Conservation (phyloP, 148 eudicot genomes). For the Spergularia bocconei region DNA sequence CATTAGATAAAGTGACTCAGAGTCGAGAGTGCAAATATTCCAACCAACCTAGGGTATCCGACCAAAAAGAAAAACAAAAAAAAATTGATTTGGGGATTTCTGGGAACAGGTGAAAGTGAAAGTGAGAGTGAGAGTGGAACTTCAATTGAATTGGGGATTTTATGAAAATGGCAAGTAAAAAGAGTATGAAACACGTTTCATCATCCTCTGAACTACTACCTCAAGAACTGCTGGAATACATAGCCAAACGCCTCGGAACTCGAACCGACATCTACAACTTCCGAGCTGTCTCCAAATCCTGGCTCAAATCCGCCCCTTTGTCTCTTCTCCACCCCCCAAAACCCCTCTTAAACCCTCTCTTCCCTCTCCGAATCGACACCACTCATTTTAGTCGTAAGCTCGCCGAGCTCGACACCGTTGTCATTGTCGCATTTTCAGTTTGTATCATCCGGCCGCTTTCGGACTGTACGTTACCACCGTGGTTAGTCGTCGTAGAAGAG, state of each 20-base stretch:
- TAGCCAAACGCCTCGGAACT: slow-evolving; percentile 8
- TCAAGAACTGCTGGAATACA: background rate
- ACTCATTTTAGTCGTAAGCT: background rate
- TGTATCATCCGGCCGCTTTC: background rate
- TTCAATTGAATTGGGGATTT: too few species aligned
- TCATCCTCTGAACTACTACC: background rate
- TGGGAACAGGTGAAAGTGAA: too few species aligned
- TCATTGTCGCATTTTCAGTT: background rate
- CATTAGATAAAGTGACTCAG: too few species aligned
- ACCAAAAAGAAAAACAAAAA: too few species aligned
- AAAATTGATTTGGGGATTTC: too few species aligned
- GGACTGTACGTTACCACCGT: background rate
- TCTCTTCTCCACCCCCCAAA: background rate
- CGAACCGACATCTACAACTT: background rate
- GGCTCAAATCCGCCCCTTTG: background rate
- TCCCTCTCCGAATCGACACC: background rate
- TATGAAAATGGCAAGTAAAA: too few species aligned
- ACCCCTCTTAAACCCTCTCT: background rate
- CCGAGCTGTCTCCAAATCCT: background rate
- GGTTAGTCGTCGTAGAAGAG: slow-evolving; percentile 1
- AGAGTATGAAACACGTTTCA: too few species aligned
- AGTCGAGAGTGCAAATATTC: too few species aligned
- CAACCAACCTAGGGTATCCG: too few species aligned
- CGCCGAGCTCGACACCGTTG: too few species aligned
- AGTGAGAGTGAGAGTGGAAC: too few species aligned